Evolutionary conservation across 2,329 filamentous ascomycete genomes (phyloP), one percentile per base, ranked within the genome.

Genomic region (Fusarium sacchari): DNA sequence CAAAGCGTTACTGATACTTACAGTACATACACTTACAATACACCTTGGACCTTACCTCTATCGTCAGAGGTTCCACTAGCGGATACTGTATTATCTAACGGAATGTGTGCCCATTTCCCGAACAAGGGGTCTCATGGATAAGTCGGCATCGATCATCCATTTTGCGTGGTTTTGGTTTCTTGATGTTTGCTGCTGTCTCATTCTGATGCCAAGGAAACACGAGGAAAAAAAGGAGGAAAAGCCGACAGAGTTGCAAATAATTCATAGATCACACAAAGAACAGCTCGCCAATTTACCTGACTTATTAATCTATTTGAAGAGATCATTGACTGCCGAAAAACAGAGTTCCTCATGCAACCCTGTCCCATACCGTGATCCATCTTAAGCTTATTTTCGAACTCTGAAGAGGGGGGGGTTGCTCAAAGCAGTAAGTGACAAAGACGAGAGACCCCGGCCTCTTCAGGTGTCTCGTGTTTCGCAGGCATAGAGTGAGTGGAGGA

Each of bases 311-410:
- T 53, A 53, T 13, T 22, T 24, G 34, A 39, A 39, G 39, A 26
- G 14, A 24, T n/a, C 32, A 26, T 14, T 34, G 44, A 58, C 32
- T 62, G 40, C 60, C 34, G 42, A 34, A 39, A 37, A 47, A 46
- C 34, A 67, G 39, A 64, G 42, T 63, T 73, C 44, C 61, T 34
- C 30, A 36, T 26, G 39, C 36, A 74, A 64, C 73, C 74, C 69
- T 77, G 68, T 60, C 69, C 72, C 74, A 65, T 69, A 60, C 44
- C 36, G 47, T 58, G 56, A 57, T 58, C 65, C 67, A 69, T 77
- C 76, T 78, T 78, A 78, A 78, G 76, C 76, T 78, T 78, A 78
- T 71, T 77, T 78, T 75, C 52, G 64, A 67, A 64, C 62, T 72
- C 22, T 60, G 49, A 53, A 58, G 65, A 46, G 68, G 30, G 43